These are phyloP conservation scores for Pythium dissimile DNA, from an alignment of 352 stramenopile species.

Conservation along the genomic window DNA sequence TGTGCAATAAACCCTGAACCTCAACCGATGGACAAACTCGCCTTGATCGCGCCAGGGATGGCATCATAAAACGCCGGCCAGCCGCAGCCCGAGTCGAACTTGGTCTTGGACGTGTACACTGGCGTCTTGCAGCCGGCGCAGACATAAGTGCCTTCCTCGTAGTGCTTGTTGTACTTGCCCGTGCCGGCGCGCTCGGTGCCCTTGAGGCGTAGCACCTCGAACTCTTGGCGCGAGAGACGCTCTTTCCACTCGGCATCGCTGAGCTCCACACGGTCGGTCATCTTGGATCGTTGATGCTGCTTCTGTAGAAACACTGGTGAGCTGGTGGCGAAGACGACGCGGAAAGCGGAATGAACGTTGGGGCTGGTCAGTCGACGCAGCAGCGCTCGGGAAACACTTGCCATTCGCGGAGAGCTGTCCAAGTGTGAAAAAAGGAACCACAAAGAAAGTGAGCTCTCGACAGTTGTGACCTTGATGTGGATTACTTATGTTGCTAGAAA, in stretches of 20 bases:
- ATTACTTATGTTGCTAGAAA: slow-evolving; percentile 9
- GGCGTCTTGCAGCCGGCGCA: slow-evolving; percentile 86
- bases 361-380: slow-evolving; percentile 14
- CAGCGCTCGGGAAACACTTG: slow-evolving; percentile 17
- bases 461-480: background rate
- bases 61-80: slow-evolving; percentile 91
- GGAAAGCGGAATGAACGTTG: slow-evolving; percentile 13
- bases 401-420: slow-evolving; percentile 3
- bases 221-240: slow-evolving; percentile 74
- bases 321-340: background rate
- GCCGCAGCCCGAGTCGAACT: slow-evolving; percentile 90
- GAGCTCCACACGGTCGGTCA: slow-evolving; percentile 48
- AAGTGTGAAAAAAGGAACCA: slow-evolving; percentile 3
- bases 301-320: no score
- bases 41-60: slow-evolving; percentile 85
- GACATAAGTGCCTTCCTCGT: slow-evolving; percentile 81
- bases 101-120: slow-evolving; percentile 85
- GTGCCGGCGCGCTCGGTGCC: slow-evolving; percentile 86
- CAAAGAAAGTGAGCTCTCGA: slow-evolving; percentile 19
- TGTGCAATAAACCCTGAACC: no score
- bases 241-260: slow-evolving; percentile 83
- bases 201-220: slow-evolving; percentile 87
- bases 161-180: slow-evolving; percentile 89
- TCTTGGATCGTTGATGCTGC: slow-evolving; percentile 31
- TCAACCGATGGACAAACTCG: no score